Conservation (phyloP, 345 rosid genomes). For the Eucalyptus melliodora region DNA sequence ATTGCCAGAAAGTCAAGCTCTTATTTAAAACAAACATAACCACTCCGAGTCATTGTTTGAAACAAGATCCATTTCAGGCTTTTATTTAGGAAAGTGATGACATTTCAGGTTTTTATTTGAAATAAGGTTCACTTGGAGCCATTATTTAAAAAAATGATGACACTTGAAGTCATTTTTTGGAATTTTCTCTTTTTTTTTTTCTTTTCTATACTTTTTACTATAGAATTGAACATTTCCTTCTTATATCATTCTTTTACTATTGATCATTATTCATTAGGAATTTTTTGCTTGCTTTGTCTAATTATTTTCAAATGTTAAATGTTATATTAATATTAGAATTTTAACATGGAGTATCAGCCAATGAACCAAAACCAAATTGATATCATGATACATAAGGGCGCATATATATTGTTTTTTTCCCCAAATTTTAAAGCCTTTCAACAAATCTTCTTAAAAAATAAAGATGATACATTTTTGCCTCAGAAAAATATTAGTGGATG, state of each 20-base stretch:
- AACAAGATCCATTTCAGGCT: too few species aligned
- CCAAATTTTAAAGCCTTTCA: neutral
- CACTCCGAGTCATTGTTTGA: too few species aligned
- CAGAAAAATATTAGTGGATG: neutral
- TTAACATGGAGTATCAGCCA: neutral
- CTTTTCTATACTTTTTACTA: neutral
- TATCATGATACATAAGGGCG: neutral
- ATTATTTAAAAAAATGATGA: too few species aligned
- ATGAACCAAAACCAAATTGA: neutral
- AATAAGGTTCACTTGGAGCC: accelerated
- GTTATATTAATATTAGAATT: neutral
- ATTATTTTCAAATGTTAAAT: neutral
- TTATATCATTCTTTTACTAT: neutral
- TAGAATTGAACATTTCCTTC: neutral
- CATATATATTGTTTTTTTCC: neutral
- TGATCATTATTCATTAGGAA: neutral
- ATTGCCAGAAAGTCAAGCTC: accelerated
- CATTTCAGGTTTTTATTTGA: accelerated
- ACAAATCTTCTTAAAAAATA: too few species aligned
- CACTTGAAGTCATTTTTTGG: too few species aligned
- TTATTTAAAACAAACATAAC: too few species aligned
- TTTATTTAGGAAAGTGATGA: too few species aligned
- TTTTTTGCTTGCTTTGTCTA: neutral
- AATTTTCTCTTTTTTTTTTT: neutral
- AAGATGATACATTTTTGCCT: neutral